These are phyloP conservation scores for Neofusicoccum laricinum DNA, from an alignment of 2,329 filamentous ascomycete species.

Conservation along the genomic window DNA sequence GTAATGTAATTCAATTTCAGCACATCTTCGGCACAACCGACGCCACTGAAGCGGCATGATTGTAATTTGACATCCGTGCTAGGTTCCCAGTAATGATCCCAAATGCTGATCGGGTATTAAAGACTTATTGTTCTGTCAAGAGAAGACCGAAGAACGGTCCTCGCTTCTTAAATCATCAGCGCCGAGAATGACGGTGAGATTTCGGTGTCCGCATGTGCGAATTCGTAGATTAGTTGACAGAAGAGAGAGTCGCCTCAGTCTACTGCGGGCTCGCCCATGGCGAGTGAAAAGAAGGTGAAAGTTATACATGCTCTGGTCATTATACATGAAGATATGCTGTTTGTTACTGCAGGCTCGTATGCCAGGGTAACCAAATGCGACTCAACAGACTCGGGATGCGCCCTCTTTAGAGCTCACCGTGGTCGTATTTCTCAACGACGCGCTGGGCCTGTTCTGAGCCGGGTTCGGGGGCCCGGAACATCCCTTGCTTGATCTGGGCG, in stretches of 20 bases:
- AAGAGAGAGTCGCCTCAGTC: background rate
- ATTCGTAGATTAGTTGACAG: background rate
- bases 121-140: background rate
- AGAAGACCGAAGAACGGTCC: background rate
- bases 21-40: conserved; percentile 99
- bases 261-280: background rate
- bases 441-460: background rate
- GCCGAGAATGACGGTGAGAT: background rate
- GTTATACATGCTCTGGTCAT: conserved; percentile 5
- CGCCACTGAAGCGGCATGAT: conserved; percentile 78
- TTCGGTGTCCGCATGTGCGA: background rate
- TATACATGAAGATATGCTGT: conserved; percentile 2
- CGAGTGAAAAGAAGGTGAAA: background rate
- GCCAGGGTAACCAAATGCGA: background rate
- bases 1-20: conserved; percentile 59
- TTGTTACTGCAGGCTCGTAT: background rate
- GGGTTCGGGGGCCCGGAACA: conserved; percentile 11
- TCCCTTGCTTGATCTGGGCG: conserved; percentile 51
- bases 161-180: background rate
- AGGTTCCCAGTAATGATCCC: background rate
- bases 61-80: conserved; percentile 99
- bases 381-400: background rate
- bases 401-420: conserved; percentile 22
- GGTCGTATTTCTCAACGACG: conserved; percentile 23
- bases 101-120: background rate